Conservation (phyloP, 2,329 filamentous ascomycete genomes). For the Xylaria sp. region DNA sequence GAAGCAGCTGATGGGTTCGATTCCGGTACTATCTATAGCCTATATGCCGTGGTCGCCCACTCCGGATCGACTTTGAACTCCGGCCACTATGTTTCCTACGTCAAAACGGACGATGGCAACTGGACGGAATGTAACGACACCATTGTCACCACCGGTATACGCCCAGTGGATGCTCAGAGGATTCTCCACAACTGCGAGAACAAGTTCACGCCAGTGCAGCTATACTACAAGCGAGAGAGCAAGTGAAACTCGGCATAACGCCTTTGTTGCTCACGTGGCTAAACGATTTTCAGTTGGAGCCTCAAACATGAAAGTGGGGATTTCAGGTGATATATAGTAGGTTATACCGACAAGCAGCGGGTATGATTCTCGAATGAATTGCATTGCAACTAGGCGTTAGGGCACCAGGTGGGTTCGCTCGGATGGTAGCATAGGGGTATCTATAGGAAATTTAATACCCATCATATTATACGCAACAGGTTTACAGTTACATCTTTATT, state of each 20-base stretch:
- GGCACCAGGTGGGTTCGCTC: constrained; percentile 15
- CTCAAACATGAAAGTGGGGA: not conserved
- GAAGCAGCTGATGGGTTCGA: constrained; percentile 58
- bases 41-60: constrained; percentile 87
- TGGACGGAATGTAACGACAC: constrained; percentile 65
- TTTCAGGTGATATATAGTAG: constrained; percentile 8
- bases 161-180: rapidly evolving
- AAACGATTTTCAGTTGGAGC: not conserved
- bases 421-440: not conserved
- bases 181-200: not conserved
- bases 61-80: constrained; percentile 72
- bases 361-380: constrained; percentile 4
- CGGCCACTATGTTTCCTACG: constrained; percentile 84
- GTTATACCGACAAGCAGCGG: not conserved
- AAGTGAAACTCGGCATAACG: not conserved
- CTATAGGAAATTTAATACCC: not conserved
- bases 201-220: constrained; percentile 30
- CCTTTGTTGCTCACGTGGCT: not conserved
- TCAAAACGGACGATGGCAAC: constrained; percentile 63
- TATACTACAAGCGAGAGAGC: constrained; percentile 30
- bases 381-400: constrained; percentile 17
- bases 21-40: constrained; percentile 75
- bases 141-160: not conserved
- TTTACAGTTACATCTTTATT: not conserved
- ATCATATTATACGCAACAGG: constrained; percentile 15